Percentiles rank a stretch among this genome's conserved stretches.
phyloP scores from a whole-genome alignment of 352 stramenopile genomes.

The Phytophthora hybrid region DNA sequence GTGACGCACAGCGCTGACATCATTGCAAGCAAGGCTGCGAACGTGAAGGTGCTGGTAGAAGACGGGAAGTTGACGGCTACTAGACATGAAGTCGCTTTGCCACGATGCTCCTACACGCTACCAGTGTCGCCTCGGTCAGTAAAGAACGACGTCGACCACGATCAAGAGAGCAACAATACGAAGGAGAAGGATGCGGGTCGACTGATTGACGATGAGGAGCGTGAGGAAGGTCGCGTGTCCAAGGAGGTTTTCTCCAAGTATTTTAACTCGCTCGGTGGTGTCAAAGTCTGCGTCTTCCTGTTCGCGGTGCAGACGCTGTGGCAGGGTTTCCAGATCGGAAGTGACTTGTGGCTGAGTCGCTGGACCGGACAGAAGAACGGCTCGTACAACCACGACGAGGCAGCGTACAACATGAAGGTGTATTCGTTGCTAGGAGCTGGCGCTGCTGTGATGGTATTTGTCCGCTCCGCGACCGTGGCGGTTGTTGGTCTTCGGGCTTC shows the following conservation, averaged over 20 bases:
- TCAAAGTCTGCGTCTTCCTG: constrained; percentile 32
- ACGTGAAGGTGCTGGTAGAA: constrained; percentile 40
- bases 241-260: constrained; percentile 51
- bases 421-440: constrained; percentile 41
- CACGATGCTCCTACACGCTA: constrained; percentile 17
- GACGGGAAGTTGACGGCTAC: constrained; percentile 28
- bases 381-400: constrained; percentile 33
- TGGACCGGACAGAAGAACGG: constrained; percentile 46
- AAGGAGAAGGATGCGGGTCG: constrained; percentile 16
- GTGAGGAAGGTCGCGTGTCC: constrained; percentile 53
- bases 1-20: constrained; percentile 92
- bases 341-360: constrained; percentile 46
- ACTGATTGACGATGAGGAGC: constrained; percentile 55
- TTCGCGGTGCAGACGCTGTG: constrained; percentile 37
- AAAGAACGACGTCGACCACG: constrained; percentile 1
- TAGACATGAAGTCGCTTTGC: constrained; percentile 16
- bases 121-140: constrained; percentile 5
- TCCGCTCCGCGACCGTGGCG: constrained; percentile 41
- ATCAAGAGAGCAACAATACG: constrained; percentile 1
- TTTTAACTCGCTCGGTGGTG: constrained; percentile 48
- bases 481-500: constrained; percentile 47
- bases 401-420: constrained; percentile 39
- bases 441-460: constrained; percentile 46
- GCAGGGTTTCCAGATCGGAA: constrained; percentile 50
- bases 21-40: constrained; percentile 41